Evolutionary conservation across 371 early-diverging fungal species (phyloP).

Genomic region (Rhizopus microsporus): DNA sequence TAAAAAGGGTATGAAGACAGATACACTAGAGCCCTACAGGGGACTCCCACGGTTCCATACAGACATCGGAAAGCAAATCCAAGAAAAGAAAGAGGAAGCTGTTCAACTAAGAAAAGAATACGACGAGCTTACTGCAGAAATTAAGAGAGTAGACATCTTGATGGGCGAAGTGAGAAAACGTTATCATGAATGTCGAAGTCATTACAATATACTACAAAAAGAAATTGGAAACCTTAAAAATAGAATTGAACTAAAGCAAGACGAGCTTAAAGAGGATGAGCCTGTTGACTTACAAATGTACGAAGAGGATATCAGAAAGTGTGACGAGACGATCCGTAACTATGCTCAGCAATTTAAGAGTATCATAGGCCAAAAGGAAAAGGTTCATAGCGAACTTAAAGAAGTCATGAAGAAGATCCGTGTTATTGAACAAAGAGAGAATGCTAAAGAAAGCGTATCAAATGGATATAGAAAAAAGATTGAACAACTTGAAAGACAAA

Average conservation of each 20-base stretch:
- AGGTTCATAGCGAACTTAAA: not conserved
- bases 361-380: slow-evolving; percentile 8
- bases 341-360: slow-evolving; percentile 17
- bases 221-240: slow-evolving; percentile 12
- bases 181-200: not conserved
- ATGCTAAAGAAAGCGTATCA: not conserved
- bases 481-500: slow-evolving; percentile 10
- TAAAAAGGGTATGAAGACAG: slow-evolving; percentile 45
- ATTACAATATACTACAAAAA: not conserved
- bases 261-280: slow-evolving; percentile 62
- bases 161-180: not conserved
- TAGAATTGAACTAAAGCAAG: slow-evolving; percentile 27
- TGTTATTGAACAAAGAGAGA: slow-evolving; percentile 15
- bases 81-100: not conserved
- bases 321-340: slow-evolving; percentile 12
- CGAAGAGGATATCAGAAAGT: slow-evolving; percentile 42
- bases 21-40: slow-evolving; percentile 29
- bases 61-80: slow-evolving; percentile 46
- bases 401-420: slow-evolving; percentile 12
- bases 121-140: slow-evolving; percentile 2
- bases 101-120: not conserved
- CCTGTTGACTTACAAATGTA: slow-evolving; percentile 63
- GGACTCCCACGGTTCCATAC: slow-evolving; percentile 49
- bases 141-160: not conserved
- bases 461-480: slow-evolving; percentile 5